Conservation (phyloP, 495 filamentous ascomycete species). For the Aspergillus nanangensis region DNA sequence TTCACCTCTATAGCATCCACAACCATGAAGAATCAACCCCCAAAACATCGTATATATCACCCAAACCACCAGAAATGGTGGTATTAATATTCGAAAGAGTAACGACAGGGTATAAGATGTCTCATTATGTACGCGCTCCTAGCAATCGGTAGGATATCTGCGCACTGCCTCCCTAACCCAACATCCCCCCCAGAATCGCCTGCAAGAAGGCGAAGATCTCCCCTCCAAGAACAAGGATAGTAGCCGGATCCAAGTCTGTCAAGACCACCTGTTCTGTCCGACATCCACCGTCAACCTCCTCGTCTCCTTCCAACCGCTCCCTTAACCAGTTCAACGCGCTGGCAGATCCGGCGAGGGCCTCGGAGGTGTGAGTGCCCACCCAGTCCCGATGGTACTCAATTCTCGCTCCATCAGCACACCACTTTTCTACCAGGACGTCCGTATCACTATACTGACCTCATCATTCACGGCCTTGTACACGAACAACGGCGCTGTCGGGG, state of each 20-base stretch:
- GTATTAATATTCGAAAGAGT: too few species aligned
- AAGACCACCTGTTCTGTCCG: conserved; percentile 10
- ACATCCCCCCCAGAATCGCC: conserved; percentile 6
- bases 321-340: conserved; percentile 2
- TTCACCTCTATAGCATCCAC: too few species aligned
- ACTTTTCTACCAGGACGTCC: conserved; percentile 36
- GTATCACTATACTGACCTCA: conserved; percentile 41
- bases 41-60: too few species aligned
- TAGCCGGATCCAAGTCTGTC: conserved; percentile 4
- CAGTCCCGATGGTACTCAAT: conserved; percentile 6
- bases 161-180: too few species aligned
- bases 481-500: conserved; percentile 42
- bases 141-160: too few species aligned
- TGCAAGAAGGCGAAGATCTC: conserved; percentile 11
- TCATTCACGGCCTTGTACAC: conserved; percentile 48
- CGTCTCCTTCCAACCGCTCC: conserved; percentile 1
- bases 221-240: conserved; percentile 5
- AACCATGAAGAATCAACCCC: too few species aligned
- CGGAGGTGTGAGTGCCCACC: conserved; percentile 3
- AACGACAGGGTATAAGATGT: too few species aligned
- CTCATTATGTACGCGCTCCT: too few species aligned
- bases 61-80: too few species aligned
- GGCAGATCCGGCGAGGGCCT: conserved; percentile 2
- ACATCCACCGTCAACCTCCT: conserved; percentile 7
- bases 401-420: conserved; percentile 21